These are phyloP conservation scores for Boletus patriciae DNA, from an alignment of 768 basidiomycete species.

Conservation along the genomic window DNA sequence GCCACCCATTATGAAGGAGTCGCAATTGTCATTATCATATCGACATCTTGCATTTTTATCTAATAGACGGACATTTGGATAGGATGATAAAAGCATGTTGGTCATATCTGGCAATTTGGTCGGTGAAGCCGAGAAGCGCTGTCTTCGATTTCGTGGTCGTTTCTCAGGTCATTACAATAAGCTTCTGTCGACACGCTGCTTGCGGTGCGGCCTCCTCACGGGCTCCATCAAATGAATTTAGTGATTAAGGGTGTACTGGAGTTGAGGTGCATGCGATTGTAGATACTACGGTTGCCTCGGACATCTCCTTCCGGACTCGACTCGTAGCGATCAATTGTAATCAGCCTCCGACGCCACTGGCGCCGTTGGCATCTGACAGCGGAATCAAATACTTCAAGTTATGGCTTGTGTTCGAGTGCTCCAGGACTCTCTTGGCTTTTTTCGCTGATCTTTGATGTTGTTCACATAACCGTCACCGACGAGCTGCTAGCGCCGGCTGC, in stretches of 20 bases:
- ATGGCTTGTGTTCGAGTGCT: slow-evolving; percentile 13
- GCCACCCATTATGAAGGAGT: slow-evolving; percentile 24
- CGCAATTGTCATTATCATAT: slow-evolving; percentile 23
- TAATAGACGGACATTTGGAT: slow-evolving; percentile 40
- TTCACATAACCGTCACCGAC: slow-evolving; percentile 20
- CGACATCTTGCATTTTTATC: slow-evolving; percentile 31
- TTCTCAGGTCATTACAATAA: slow-evolving; percentile 19
- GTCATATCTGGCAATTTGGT: slow-evolving; percentile 26
- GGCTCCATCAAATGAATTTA: slow-evolving; percentile 7
- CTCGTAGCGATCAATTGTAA: slow-evolving; percentile 15
- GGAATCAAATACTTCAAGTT: slow-evolving; percentile 26
- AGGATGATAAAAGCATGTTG: slow-evolving; percentile 22
- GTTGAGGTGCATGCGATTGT: slow-evolving; percentile 1
- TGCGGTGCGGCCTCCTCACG: slow-evolving; percentile 35
- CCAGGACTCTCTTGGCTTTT: slow-evolving; percentile 5
- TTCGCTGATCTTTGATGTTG: slow-evolving; percentile 28
- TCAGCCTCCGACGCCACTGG: slow-evolving; percentile 18
- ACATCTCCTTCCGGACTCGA: neutral
- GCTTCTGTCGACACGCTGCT: slow-evolving; percentile 28
- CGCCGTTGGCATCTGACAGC: slow-evolving; percentile 28
- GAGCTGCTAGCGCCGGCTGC: slow-evolving; percentile 9
- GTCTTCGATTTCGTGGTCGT: slow-evolving; percentile 9
- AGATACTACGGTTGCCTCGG: neutral
- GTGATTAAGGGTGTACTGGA: slow-evolving; percentile 15
- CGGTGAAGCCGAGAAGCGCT: slow-evolving; percentile 18